Conservation (phyloP, 2,329 filamentous ascomycete genomes). For the Fusarium ambrosium region DNA sequence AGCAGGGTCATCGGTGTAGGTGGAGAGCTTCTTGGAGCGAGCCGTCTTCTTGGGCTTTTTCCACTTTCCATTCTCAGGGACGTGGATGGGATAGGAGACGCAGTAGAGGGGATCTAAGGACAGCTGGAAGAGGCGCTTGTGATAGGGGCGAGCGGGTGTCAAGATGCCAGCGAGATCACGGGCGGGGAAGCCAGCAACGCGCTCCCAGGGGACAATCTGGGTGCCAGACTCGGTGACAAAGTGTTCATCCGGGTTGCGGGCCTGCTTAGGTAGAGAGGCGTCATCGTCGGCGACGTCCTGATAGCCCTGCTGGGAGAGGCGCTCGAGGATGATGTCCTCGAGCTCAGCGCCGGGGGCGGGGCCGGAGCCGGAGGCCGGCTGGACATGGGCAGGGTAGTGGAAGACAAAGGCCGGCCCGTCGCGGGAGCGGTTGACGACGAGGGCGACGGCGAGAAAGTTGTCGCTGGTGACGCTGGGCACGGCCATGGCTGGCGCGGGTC, state of each 20-base stretch:
- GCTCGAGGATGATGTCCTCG: conserved; percentile 66
- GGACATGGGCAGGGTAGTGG: conserved; percentile 81
- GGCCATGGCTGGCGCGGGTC: conserved; percentile 40
- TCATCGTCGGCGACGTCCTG: conserved; percentile 54
- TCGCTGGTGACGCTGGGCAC: conserved; percentile 67
- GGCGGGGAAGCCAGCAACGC: conserved; percentile 79
- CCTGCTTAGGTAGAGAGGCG: conserved; percentile 58
- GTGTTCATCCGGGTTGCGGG: conserved; percentile 68
- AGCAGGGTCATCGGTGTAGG: conserved; percentile 51
- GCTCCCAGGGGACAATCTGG: conserved; percentile 77
- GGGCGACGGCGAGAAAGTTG: conserved; percentile 77
- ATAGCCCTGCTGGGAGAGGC: conserved; percentile 56
- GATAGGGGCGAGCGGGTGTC: conserved; percentile 80
- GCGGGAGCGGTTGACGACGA: conserved; percentile 80
- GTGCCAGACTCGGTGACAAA: conserved; percentile 68
- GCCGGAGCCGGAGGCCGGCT: conserved; percentile 52
- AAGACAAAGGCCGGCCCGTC: conserved; percentile 88
- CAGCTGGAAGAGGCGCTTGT: conserved; percentile 87
- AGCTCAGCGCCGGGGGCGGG: conserved; percentile 56
- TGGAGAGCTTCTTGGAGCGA: conserved; percentile 53
- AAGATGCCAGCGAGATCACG: conserved; percentile 84
- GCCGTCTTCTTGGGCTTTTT: conserved; percentile 72
- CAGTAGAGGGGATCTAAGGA: conserved; percentile 84
- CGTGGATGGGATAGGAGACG: conserved; percentile 86
- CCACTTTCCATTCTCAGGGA: conserved; percentile 83